Evolutionary conservation across 305 asterid species (phyloP), one percentile per base, ranked within the genome.

Genomic region (Rubia balearica): DNA sequence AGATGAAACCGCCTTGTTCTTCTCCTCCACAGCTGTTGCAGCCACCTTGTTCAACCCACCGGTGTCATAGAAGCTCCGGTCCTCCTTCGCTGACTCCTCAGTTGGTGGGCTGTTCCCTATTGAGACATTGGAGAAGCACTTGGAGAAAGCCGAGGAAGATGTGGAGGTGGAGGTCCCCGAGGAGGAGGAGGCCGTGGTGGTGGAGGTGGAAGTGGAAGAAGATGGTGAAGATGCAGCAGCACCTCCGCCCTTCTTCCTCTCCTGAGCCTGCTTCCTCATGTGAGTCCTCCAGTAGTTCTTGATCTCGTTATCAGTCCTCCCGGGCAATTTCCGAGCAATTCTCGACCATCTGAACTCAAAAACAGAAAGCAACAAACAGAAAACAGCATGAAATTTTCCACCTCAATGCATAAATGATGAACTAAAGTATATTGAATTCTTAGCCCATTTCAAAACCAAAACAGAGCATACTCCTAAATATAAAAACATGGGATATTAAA

Each of bases 301-400:
- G 71, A 92, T 92, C 82, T 92, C 97, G 45, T 92, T 92, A 73
- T 92, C 98, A 0, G 98, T 92, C 77, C 98, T 89, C 8, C 97
- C 98, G 0, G 98, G 97, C 66, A 93, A 59, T 69, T 89, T 93
- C 19, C 84, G 77, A 2, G 98, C 97, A 71, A 93, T 93, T 77
- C 86, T 91, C 22, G 98, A 93, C 98, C 98, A 93, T 77, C 98
- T 93, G 76, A 71, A 14, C 43, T 1, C 41, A 61, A 27, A 13
- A 9, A 14, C 2, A 14, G 8, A 5, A n/a, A 43, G 27, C 49
- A 45, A 17, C n/a, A 45, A 27, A 30, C 42, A 9, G 14, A 56
- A 8, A 56, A 56, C 6, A 56, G 57, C 57, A 51, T 51, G 0
- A 51, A 51, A 51, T 51, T 22, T 51, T 51, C 57, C 22, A 16